Conservation (phyloP, 2,329 filamentous ascomycete genomes). For the Cordyceps javanica region DNA sequence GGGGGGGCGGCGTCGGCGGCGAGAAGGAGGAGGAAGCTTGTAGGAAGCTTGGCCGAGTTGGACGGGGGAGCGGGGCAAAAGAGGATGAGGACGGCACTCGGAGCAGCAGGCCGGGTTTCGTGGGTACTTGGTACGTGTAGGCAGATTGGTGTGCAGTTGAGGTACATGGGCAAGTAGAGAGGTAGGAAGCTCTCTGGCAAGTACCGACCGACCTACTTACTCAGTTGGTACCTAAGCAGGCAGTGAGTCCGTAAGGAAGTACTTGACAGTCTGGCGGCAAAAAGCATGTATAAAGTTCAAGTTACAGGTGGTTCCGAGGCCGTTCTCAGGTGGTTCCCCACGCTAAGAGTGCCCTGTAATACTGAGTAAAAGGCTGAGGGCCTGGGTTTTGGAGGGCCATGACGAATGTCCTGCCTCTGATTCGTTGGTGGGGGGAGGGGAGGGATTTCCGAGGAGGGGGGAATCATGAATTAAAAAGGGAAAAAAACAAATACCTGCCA, state of each 20-base stretch:
- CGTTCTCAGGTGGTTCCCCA: background rate
- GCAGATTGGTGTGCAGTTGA: too few relatives aligned
- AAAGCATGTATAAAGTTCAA: background rate
- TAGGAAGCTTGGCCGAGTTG: slow-evolving; percentile 1
- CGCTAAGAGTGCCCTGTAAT: background rate
- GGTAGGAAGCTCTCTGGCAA: too few relatives aligned
- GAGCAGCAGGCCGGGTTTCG: background rate
- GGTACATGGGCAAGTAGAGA: too few relatives aligned
- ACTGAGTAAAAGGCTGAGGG: too few relatives aligned
- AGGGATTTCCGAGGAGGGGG: too few relatives aligned
- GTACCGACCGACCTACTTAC: too few relatives aligned
- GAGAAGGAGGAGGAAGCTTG: slow-evolving; percentile 4
- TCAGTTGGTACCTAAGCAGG: too few relatives aligned
- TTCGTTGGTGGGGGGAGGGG: background rate
- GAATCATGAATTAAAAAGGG: too few relatives aligned
- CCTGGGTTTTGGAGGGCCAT: background rate
- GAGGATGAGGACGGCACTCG: background rate
- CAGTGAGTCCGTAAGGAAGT: too few relatives aligned
- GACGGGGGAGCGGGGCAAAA: background rate
- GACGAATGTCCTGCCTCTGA: slow-evolving; percentile 1
- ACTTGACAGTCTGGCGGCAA: too few relatives aligned
- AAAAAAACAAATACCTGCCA: slow-evolving; percentile 5
- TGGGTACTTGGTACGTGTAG: too few relatives aligned
- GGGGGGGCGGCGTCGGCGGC: background rate
- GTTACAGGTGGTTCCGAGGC: background rate